Percentiles rank a stretch among this genome's conserved stretches.
Evolutionary conservation across 306 rosid genomes (phyloP).

Genomic region (Dryas drummondii): DNA sequence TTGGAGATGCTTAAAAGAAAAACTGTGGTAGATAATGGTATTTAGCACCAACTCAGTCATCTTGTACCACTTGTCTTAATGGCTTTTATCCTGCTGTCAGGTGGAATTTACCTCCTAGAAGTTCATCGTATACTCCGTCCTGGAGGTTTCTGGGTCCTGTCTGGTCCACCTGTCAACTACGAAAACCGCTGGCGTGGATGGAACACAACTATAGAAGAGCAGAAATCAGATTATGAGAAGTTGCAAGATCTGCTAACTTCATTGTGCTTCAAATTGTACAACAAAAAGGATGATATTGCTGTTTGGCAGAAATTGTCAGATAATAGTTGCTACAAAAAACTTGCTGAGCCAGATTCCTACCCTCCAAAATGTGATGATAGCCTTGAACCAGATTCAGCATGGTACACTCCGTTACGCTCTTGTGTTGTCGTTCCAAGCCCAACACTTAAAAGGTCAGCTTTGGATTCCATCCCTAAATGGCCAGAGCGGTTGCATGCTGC

Average conservation of each 20-base stretch:
- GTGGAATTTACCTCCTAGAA: conserved; percentile 90
- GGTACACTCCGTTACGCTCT: conserved; percentile 94
- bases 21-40: background rate
- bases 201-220: conserved; percentile 91
- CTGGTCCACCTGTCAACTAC: conserved; percentile 97
- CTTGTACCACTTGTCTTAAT: background rate
- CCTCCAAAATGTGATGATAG: conserved; percentile 95
- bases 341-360: conserved; percentile 50
- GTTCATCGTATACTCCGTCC: conserved; percentile 93
- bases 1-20: background rate
- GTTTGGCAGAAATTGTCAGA: conserved; percentile 86
- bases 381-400: conserved; percentile 83
- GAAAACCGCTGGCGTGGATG: conserved; percentile 88
- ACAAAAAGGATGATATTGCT: conserved; percentile 85
- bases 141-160: conserved; percentile 93
- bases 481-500: conserved; percentile 65
- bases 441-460: conserved; percentile 54
- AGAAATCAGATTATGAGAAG: conserved; percentile 74
- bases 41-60: background rate
- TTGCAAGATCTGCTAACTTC: conserved; percentile 73
- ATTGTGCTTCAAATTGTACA: conserved; percentile 86
- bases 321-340: conserved; percentile 63
- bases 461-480: conserved; percentile 68
- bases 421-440: conserved; percentile 75
- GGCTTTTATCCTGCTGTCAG: conserved; percentile 36